Percentiles rank a stretch among this genome's conserved stretches.
phyloP scores from a whole-genome alignment of 108 stramenopile species.

The Cyclostephanos tholiformis region DNA sequence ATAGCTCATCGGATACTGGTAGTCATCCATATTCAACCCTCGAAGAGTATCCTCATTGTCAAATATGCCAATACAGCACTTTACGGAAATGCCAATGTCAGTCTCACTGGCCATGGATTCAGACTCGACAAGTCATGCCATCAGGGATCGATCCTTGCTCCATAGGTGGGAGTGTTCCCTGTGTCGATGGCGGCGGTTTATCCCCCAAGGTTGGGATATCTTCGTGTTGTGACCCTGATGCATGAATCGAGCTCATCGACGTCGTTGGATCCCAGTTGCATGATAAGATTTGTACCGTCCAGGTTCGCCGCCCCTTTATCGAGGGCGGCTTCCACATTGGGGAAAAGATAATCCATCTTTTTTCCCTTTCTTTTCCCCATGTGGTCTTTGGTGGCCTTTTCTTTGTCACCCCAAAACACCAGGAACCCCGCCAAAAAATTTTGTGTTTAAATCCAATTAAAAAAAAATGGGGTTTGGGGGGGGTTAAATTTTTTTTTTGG shows the following conservation, averaged over 20 bases:
- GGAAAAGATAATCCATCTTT: slow-evolving; percentile 51
- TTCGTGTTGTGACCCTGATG: slow-evolving; percentile 12
- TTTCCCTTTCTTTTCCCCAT: too few relatives aligned
- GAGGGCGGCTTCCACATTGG: slow-evolving; percentile 8
- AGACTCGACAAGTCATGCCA: slow-evolving; percentile 33
- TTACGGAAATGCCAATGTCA: slow-evolving; percentile 40
- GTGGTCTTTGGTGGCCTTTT: too few relatives aligned
- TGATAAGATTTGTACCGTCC: too few relatives aligned
- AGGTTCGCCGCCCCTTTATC: too few relatives aligned
- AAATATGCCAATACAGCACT: slow-evolving; percentile 52
- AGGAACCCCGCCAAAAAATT: too few relatives aligned
- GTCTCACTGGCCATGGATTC: slow-evolving; percentile 12
- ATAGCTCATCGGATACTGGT: slow-evolving; percentile 37
- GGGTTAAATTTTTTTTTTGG: too few relatives aligned
- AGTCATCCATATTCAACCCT: slow-evolving; percentile 26
- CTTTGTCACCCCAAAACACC: too few relatives aligned
- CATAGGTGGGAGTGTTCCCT: slow-evolving; percentile 53
- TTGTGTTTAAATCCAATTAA: too few relatives aligned
- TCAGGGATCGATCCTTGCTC: slow-evolving; percentile 48
- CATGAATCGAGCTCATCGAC: slow-evolving; percentile 33
- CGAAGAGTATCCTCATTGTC: slow-evolving; percentile 36
- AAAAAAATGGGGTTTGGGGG: too few relatives aligned
- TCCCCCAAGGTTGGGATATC: slow-evolving; percentile 38
- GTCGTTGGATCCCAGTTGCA: slow-evolving; percentile 56
- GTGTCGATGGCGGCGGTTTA: slow-evolving; percentile 57